Conservation (phyloP, 2,329 filamentous ascomycete genomes). For the Alternaria sp. region DNA sequence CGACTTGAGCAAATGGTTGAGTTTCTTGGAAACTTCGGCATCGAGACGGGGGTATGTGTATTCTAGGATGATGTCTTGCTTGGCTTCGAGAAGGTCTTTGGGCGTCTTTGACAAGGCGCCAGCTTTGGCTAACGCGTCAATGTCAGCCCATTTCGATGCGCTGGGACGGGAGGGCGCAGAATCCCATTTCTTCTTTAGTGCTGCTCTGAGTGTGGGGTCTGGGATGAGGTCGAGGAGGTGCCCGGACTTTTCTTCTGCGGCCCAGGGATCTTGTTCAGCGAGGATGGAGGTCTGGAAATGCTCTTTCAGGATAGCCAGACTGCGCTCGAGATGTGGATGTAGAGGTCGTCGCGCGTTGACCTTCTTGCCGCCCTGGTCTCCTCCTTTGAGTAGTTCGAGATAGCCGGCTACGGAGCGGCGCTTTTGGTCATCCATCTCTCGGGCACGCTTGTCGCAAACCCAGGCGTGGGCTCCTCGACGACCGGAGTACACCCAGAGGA, state of each 20-base stretch:
- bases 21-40: conserved; percentile 95
- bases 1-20: conserved; percentile 96
- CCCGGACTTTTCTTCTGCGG: conserved; percentile 69
- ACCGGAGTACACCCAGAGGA: conserved; percentile 98
- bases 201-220: conserved; percentile 76
- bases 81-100: conserved; percentile 79
- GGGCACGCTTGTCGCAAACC: conserved; percentile 91
- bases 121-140: conserved; percentile 81
- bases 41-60: conserved; percentile 98
- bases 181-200: conserved; percentile 89
- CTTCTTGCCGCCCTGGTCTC: conserved; percentile 83
- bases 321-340: conserved; percentile 88
- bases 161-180: conserved; percentile 79
- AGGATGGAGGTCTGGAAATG: conserved; percentile 88
- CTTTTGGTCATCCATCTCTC: conserved; percentile 83
- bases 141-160: conserved; percentile 89
- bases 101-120: conserved; percentile 76
- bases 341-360: conserved; percentile 84
- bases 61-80: conserved; percentile 94
- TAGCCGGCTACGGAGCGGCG: conserved; percentile 86
- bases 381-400: conserved; percentile 86
- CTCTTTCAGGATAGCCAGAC: conserved; percentile 80
- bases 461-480: conserved; percentile 96
- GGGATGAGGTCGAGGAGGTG: conserved; percentile 85
- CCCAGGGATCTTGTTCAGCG: conserved; percentile 85